Base-by-base conservation (phyloP, 176 grass and related monocot genomes). In the Olyra latifolia region DNA sequence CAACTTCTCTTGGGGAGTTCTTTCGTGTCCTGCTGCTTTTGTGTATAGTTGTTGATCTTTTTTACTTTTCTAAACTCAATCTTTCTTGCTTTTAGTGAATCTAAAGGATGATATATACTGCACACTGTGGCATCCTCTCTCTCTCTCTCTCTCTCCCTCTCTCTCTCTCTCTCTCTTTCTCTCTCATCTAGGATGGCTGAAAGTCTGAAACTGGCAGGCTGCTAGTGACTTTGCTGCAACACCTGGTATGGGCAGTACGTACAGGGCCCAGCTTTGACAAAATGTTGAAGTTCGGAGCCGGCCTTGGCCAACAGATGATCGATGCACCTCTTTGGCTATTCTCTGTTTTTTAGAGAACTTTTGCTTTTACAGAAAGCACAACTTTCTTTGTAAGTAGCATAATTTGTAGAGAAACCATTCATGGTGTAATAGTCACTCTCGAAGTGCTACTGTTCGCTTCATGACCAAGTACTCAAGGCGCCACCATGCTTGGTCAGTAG, bases 11-110 rank as follows among this genome's bases (percentile, higher is more conserved):
- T 66, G 71, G 75, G 43, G 57, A 80, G 38, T 77, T 48, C 39
- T 81, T 72, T 69, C 49, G 49, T 75, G 57, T 57, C 55, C 57
- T 76, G 49, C 43, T 35, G 32, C 54, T 57, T 77, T 50, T 69
- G 67, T 79, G 71, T 35, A 15, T 63, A 66, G 62, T 60, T 79
- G 57, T 69, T 55, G 44, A 89, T 82, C 50, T 74, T 29, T 17
- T 29, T 41, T 68, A 59, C 14, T 32, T 76, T 39, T 60, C 14
- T 46, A 44, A 79, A 53, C 23, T 5, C 28, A 0, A 19, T 47
- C 12, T 70, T 25, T 69, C 10, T 69, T 46, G 52, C 85, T 27
- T 73, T 66, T 60, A 38, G 8, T 83, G 67, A 71, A 79, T 17
- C 4, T 65, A 64, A 64, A 64, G 38, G 39, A 79, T 79, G 56